Conservation (phyloP, 2,329 filamentous ascomycete species). For the Aureobasidium zeae region DNA sequence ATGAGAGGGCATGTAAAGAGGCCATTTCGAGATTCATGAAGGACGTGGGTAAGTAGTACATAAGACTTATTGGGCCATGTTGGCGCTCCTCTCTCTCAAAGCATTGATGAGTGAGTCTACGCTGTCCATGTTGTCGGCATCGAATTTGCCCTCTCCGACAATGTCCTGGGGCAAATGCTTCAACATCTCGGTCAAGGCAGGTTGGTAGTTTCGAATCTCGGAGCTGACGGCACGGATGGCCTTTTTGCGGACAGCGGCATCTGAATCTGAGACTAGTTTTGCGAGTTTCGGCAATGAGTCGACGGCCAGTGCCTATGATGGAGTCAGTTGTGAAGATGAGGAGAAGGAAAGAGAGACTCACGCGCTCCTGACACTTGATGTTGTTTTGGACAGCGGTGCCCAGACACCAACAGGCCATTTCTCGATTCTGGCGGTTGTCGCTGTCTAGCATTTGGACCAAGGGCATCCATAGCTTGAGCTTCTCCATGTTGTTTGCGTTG, state of each 20-base stretch:
- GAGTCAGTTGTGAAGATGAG: background rate
- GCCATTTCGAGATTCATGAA: conserved; percentile 54
- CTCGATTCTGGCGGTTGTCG: conserved; percentile 62
- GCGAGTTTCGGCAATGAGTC: conserved; percentile 65
- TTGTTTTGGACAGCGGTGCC: conserved; percentile 98
- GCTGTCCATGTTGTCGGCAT: conserved; percentile 78
- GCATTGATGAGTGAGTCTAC: conserved; percentile 48
- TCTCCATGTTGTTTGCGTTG: conserved; percentile 89
- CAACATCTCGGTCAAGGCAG: conserved; percentile 55
- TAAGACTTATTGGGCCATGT: too few relatives aligned
- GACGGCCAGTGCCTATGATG: conserved; percentile 41
- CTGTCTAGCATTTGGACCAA: conserved; percentile 61
- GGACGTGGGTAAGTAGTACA: conserved; percentile 29
- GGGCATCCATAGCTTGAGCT: conserved; percentile 70
- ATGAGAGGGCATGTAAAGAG: conserved; percentile 56
- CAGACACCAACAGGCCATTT: conserved; percentile 87
- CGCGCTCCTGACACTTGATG: conserved; percentile 67
- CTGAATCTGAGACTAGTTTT: conserved; percentile 52
- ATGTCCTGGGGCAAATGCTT: conserved; percentile 57
- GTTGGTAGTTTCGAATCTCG: conserved; percentile 80
- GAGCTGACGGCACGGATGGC: conserved; percentile 83
- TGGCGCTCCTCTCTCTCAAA: conserved; percentile 22
- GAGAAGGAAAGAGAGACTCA: conserved; percentile 26
- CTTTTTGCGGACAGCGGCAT: conserved; percentile 65
- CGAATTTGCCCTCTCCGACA: conserved; percentile 49